These are phyloP conservation scores for Vitis amurensis DNA, from an alignment of 164 flowering plant species.

Conservation along the genomic window DNA sequence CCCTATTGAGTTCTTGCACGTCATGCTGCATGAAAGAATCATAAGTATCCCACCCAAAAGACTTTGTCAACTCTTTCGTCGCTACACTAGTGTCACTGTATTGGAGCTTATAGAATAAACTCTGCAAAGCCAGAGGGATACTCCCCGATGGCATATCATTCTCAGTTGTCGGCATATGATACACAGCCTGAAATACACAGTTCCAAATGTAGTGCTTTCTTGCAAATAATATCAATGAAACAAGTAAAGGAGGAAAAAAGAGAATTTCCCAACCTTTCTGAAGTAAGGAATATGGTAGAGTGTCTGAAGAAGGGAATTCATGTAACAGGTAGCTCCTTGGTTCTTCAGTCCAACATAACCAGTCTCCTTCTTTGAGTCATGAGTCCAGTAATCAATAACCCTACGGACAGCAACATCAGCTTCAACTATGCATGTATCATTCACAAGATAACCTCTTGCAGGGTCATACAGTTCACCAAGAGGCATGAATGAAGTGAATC, in stretches of 20 bases:
- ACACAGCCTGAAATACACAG: slow-evolving; percentile 23
- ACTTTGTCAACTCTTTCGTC: slow-evolving; percentile 41
- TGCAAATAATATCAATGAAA: neutral
- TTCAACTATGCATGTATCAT: slow-evolving; percentile 32
- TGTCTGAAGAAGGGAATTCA: slow-evolving; percentile 40
- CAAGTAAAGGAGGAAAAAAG: neutral
- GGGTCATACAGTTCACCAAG: slow-evolving; percentile 20
- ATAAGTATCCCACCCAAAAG: slow-evolving; percentile 47
- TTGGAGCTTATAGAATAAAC: slow-evolving; percentile 44
- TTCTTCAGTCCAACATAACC: slow-evolving; percentile 44
- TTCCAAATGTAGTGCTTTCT: neutral
- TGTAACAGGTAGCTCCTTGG: slow-evolving; percentile 45
- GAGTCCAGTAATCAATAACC: slow-evolving; percentile 28
- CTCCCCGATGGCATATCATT: no score
- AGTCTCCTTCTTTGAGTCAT: slow-evolving; percentile 42
- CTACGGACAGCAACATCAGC: slow-evolving; percentile 30
- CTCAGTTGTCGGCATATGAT: no score
- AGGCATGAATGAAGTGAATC: slow-evolving; percentile 29
- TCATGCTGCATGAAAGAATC: slow-evolving; percentile 48
- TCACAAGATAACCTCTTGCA: slow-evolving; percentile 14
- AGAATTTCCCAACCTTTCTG: slow-evolving; percentile 24
- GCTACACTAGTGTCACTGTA: slow-evolving; percentile 36
- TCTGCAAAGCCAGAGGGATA: no score
- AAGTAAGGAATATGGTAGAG: slow-evolving; percentile 41
- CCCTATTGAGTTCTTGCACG: slow-evolving; percentile 40